These are phyloP conservation scores for Butyriboletus appendiculatus DNA, from an alignment of 1,284 basidiomycete species.

Conservation along the genomic window DNA sequence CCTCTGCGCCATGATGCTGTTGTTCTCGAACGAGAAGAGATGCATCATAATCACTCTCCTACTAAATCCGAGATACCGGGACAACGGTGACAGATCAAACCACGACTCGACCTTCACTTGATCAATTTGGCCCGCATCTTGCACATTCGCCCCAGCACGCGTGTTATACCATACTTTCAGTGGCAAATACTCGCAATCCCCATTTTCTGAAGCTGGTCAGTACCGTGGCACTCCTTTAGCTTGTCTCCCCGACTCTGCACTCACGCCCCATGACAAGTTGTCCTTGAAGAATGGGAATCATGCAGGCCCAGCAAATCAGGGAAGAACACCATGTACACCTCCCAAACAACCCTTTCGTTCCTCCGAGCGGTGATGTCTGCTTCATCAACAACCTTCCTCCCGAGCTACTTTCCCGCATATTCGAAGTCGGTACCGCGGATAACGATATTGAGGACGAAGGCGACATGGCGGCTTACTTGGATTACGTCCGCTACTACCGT, in stretches of 20 bases:
- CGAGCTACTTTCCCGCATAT: constrained; percentile 31
- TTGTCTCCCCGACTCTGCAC: background rate
- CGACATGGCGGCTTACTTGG: constrained; percentile 4
- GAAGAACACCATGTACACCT: constrained; percentile 1
- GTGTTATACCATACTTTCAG: background rate
- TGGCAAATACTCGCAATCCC: background rate
- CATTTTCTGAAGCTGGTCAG: constrained; percentile 2
- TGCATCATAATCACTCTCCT: background rate
- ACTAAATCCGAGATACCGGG: too few relatives aligned
- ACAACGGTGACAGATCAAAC: too few relatives aligned
- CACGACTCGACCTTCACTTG: background rate
- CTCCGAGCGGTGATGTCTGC: constrained; percentile 21
- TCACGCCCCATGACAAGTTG: background rate
- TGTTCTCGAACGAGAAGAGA: rapidly evolving
- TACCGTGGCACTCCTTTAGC: background rate
- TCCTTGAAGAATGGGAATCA: constrained; percentile 1
- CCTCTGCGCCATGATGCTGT: constrained; percentile 42
- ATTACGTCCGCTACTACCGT: background rate
- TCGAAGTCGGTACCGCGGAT: constrained; percentile 21
- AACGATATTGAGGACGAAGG: constrained; percentile 16
- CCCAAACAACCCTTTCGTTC: constrained; percentile 23
- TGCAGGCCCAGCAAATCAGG: constrained; percentile 1
- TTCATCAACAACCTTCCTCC: constrained; percentile 28
- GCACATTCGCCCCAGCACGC: background rate
- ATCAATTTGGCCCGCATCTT: background rate